Evolutionary conservation across 495 filamentous ascomycete species (phyloP), one percentile per base, ranked within the genome.

Genomic region (Penicillium diatomitis): DNA sequence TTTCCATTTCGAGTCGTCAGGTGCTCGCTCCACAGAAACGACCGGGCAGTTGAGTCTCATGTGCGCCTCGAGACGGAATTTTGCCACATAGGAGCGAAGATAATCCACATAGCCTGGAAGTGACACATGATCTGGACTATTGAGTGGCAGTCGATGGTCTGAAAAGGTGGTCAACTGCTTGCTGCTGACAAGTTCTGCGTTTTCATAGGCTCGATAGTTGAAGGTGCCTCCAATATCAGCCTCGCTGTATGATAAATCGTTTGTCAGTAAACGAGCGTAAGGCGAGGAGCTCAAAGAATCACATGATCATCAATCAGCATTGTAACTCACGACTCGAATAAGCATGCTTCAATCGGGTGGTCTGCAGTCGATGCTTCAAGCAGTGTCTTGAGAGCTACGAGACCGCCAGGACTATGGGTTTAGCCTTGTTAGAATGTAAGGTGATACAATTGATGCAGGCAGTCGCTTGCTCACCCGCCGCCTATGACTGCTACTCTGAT

Each of bases 81-180:
- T 50, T 5, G 44, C 46, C 38, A 52, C 42, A 46, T 56, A 56
- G 27, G 49, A 52, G 30, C 44, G 34, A 12, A 56, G 53, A 32
- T 56, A 56, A 20, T 56, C 46, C 38, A 56, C 53, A 31, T 56
- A 56, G 30, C 49, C 53, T 8, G 46, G 49, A 28, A 51, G 41
- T 33, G 53, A 56, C 9, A 56, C 34, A 37, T 56, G 50, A 27
- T 56, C 53, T 27, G 50, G 46, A 33, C 49, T 52, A 27, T 47
- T 36, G 5, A 46, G 41, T 6, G 50, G 53, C 46, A 52, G 49
- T 41, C 53, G 53, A 11, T 56, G 50, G 32, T 56, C 53, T 30
- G 53, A 56, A 39, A 56, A 56, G 4, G 49, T 52, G 6, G 53
- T 56, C 41, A 56, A 46, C 31, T 56, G 53, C 32, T 48, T 52